These are phyloP conservation scores for Penicillium dipodomyicola DNA, from an alignment of 495 filamentous ascomycete genomes.

Conservation along the genomic window DNA sequence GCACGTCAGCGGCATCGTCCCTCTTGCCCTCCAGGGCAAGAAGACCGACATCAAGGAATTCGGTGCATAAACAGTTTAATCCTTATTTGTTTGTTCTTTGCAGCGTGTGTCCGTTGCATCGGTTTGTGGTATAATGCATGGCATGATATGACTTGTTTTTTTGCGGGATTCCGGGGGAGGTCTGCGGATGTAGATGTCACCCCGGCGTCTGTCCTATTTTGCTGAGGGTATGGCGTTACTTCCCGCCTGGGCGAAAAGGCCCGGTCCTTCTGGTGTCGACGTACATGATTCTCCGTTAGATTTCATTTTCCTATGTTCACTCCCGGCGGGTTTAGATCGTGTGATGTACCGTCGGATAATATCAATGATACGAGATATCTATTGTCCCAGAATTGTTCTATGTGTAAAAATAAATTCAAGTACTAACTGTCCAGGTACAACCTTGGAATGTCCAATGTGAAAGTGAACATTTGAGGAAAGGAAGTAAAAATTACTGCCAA, in stretches of 20 bases:
- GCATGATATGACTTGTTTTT: conserved; percentile 43
- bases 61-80: conserved; percentile 37
- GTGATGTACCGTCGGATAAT: conserved; percentile 37
- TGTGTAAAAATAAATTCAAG: neutral
- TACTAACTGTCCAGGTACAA: no score
- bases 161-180: conserved; percentile 22
- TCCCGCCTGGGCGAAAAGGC: conserved; percentile 32
- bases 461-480: neutral
- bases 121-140: conserved; percentile 47
- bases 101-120: conserved; percentile 41
- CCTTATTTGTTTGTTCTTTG: conserved; percentile 24
- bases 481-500: neutral
- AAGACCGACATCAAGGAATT: conserved; percentile 53
- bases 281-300: conserved; percentile 34
- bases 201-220: conserved; percentile 24
- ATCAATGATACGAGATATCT: conserved; percentile 27
- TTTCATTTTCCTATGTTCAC: conserved; percentile 34
- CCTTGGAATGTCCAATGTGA: neutral
- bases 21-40: conserved; percentile 63
- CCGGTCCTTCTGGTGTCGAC: conserved; percentile 31
- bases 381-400: neutral
- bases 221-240: conserved; percentile 36
- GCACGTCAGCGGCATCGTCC: conserved; percentile 73
- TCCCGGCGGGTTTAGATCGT: conserved; percentile 30
- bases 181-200: conserved; percentile 8